Evolutionary conservation across 305 asterid species (phyloP).

Genomic region (Caryopteris hybrid): DNA sequence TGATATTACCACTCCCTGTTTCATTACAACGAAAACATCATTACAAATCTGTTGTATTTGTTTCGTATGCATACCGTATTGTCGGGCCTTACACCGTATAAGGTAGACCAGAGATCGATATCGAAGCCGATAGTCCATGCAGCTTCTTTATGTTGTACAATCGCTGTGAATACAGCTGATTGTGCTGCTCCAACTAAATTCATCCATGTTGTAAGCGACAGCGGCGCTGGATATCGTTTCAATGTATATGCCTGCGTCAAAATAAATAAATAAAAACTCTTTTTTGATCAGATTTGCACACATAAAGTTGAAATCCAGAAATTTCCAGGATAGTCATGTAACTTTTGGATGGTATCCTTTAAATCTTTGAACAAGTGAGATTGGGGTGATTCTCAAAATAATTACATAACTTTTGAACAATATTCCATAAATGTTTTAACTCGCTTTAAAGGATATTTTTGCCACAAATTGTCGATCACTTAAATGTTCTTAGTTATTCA

Average conservation of each 20-base stretch:
- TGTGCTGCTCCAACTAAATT: conserved; percentile 72
- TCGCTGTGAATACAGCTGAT: conserved; percentile 61
- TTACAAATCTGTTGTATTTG: too few relatives aligned
- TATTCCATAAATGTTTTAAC: too few relatives aligned
- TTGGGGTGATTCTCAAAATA: too few relatives aligned
- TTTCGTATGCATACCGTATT: neutral
- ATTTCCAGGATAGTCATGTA: too few relatives aligned
- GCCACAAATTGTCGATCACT: too few relatives aligned
- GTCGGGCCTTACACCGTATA: conserved; percentile 50
- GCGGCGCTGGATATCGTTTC: conserved; percentile 73
- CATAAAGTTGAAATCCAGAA: too few relatives aligned
- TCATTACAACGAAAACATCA: neutral
- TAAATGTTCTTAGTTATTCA: too few relatives aligned
- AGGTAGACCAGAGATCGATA: conserved; percentile 66
- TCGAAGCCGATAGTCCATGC: conserved; percentile 71
- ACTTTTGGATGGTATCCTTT: too few relatives aligned
- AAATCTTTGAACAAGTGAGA: too few relatives aligned
- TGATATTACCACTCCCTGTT: conserved; percentile 63
- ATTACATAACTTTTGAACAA: too few relatives aligned
- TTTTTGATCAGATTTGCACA: neutral
- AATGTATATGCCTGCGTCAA: conserved; percentile 48
- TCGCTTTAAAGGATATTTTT: too few relatives aligned
- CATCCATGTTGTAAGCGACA: conserved; percentile 70
- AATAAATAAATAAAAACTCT: neutral
- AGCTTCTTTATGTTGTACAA: conserved; percentile 39